Percentiles rank a stretch among this genome's conserved stretches.
phyloP scores from a whole-genome alignment of 2,329 filamentous ascomycete genomes.

The Exophiala viscosa region DNA sequence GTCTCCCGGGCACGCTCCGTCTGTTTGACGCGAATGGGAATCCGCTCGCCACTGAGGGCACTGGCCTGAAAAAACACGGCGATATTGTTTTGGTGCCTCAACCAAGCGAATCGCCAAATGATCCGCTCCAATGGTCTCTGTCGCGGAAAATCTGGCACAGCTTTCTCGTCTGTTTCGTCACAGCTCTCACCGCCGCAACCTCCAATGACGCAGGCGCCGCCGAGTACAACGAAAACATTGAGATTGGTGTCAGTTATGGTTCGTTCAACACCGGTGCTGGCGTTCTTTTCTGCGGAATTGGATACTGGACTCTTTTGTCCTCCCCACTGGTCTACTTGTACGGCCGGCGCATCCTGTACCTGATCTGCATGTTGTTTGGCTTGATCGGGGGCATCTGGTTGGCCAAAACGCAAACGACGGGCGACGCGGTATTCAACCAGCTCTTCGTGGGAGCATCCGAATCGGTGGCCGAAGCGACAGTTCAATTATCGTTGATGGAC shows the following conservation, averaged over 20 bases:
- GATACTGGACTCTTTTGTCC: slow-evolving; percentile 53
- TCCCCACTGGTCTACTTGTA: slow-evolving; percentile 54
- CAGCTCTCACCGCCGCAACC: slow-evolving; percentile 54
- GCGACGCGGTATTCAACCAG: slow-evolving; percentile 54
- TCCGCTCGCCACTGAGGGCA: slow-evolving; percentile 17
- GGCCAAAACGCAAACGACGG: slow-evolving; percentile 41
- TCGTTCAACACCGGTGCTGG: slow-evolving; percentile 57
- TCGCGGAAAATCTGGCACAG: slow-evolving; percentile 51
- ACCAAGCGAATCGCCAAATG: slow-evolving; percentile 52
- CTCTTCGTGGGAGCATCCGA: slow-evolving; percentile 58
- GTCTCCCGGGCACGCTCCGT: slow-evolving; percentile 27
- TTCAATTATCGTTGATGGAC: slow-evolving; percentile 56
- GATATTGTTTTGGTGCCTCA: slow-evolving; percentile 53
- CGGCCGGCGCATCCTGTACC: slow-evolving; percentile 53
- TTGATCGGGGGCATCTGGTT: slow-evolving; percentile 55
- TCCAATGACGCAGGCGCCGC: slow-evolving; percentile 55
- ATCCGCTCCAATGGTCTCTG: slow-evolving; percentile 52
- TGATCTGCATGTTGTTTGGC: slow-evolving; percentile 50
- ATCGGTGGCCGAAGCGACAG: slow-evolving; percentile 54
- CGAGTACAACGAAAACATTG: slow-evolving; percentile 47
- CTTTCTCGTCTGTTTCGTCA: slow-evolving; percentile 51
- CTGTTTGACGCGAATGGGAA: slow-evolving; percentile 26
- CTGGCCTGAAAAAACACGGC: slow-evolving; percentile 30
- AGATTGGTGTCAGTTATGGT: slow-evolving; percentile 51
- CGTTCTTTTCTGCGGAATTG: slow-evolving; percentile 55